These are phyloP conservation scores for Bipolaris oryzae DNA, from an alignment of 2,329 filamentous ascomycete species.

Conservation along the genomic window DNA sequence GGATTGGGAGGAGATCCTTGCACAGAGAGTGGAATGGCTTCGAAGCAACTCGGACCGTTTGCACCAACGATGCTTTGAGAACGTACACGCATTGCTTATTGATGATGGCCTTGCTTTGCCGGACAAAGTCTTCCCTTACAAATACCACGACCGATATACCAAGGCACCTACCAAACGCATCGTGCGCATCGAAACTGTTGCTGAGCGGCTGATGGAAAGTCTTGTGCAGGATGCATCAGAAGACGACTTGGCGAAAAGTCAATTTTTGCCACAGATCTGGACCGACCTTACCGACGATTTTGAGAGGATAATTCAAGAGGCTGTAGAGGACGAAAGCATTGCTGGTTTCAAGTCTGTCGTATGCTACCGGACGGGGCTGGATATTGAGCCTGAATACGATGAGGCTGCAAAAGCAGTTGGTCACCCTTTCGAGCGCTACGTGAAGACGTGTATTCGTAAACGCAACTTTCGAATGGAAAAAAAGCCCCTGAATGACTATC, in stretches of 20 bases:
- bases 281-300: slow-evolving; percentile 58
- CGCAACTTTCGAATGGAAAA: slow-evolving; percentile 62
- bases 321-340: slow-evolving; percentile 69
- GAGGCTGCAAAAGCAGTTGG: slow-evolving; percentile 44
- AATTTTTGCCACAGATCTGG: slow-evolving; percentile 48
- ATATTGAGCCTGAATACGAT: slow-evolving; percentile 55
- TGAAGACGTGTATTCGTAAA: slow-evolving; percentile 48
- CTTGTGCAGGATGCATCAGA: slow-evolving; percentile 50
- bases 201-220: slow-evolving; percentile 65
- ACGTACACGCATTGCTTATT: slow-evolving; percentile 76
- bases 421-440: slow-evolving; percentile 50
- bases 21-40: slow-evolving; percentile 56
- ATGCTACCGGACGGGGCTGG: slow-evolving; percentile 78
- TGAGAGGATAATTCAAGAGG: slow-evolving; percentile 58
- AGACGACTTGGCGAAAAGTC: slow-evolving; percentile 40
- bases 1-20: slow-evolving; percentile 65
- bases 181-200: slow-evolving; percentile 76
- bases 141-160: slow-evolving; percentile 66
- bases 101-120: slow-evolving; percentile 72
- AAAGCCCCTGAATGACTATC: slow-evolving; percentile 69
- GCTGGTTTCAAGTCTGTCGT: slow-evolving; percentile 84
- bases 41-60: slow-evolving; percentile 59
- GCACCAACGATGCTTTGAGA: slow-evolving; percentile 68
- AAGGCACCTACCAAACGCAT: slow-evolving; percentile 71
- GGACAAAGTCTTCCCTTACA: slow-evolving; percentile 62